phyloP scores from a whole-genome alignment of 805 yeast genomes.

The Sugiyamaella valdiviana region DNA sequence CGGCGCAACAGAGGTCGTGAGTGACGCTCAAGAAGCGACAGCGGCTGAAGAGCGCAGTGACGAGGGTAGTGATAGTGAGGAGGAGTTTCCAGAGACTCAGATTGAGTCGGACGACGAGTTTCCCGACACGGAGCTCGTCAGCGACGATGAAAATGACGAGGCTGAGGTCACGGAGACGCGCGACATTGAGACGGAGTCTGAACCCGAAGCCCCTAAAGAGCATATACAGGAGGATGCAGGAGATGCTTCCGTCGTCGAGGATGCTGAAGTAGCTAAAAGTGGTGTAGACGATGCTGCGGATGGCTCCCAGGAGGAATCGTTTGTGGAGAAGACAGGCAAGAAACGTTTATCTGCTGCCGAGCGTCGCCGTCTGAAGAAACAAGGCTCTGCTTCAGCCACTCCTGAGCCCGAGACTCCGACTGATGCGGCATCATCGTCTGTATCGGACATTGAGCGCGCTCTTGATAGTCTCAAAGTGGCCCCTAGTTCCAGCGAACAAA shows the following conservation, averaged over 20 bases:
- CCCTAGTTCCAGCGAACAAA: conserved; percentile 1
- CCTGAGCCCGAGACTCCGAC: background rate
- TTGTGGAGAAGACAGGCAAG: background rate
- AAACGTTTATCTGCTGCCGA: conserved; percentile 4
- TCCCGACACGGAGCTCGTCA: conserved; percentile 25
- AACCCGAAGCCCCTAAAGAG: background rate
- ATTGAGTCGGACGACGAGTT: conserved; percentile 26
- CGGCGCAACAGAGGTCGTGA: conserved; percentile 5
- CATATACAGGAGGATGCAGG: conserved; percentile 1
- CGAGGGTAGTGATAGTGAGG: conserved; percentile 21
- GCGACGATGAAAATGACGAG: conserved; percentile 11
- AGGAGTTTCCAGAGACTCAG: conserved; percentile 25
- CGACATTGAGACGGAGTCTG: background rate
- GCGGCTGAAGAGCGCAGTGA: conserved; percentile 21
- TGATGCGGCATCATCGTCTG: conserved; percentile 10
- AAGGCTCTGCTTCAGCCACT: background rate
- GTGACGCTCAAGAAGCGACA: background rate
- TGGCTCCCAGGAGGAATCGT: too few species aligned
- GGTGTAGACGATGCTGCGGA: conserved; percentile 4
- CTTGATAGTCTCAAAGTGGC: conserved; percentile 19
- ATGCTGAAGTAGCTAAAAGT: background rate
- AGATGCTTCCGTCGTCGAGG: background rate
- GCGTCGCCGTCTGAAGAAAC: background rate
- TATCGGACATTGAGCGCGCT: conserved; percentile 25
- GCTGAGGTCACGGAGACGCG: conserved; percentile 4